Base-by-base conservation (phyloP, 2,329 filamentous ascomycete species). In the Trichoderma breve region DNA sequence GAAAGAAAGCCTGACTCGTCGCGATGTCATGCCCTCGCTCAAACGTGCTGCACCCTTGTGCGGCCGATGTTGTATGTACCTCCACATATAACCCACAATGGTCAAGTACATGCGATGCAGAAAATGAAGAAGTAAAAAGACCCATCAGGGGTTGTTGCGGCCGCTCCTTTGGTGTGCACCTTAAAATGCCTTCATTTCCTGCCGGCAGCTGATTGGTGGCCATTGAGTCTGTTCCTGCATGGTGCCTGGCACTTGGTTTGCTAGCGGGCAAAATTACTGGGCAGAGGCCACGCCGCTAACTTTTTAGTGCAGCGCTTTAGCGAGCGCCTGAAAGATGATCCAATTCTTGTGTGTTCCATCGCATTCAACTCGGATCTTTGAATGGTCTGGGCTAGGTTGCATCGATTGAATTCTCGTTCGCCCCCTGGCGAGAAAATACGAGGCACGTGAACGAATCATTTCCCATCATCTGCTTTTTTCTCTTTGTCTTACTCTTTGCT, bases 151-250 rank as follows among this genome's bases (percentile, higher is more conserved):
- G 34, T 53, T 11, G 32, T 68, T 68, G 64, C 28, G 47, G 63
- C 47, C 53, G 47, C 36, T 53, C 66, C 66, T 28, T 26, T 53
- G 67, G 53, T 55, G 67, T 21, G 43, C 47, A 39, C 30, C 43
- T 63, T 55, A 30, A 39, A 70, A 43, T 70, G 3, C 39, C 34
- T 63, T 70, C 67, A 70, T 70, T 70, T 70, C 67, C 67, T 39
- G 18, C 43, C 4, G 9, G 24, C 21, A 4, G 15, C 28, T 70
- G 67, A 70, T 70, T 70, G 67, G 67, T 30, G 43, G 67, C 24
- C 6, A 11, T 3, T 12, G 21, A n/a, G n/a, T 55, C 34, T 30
- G 67, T 70, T 70, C 67, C 67, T 70, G 67, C 67, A 70, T 70
- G 58, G 67, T 70, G n/a, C 67, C 67, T 70, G 67, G 43, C 67